These are phyloP conservation scores for Colletotrichum costaricense DNA, from an alignment of 2,329 filamentous ascomycete species.

Conservation along the genomic window DNA sequence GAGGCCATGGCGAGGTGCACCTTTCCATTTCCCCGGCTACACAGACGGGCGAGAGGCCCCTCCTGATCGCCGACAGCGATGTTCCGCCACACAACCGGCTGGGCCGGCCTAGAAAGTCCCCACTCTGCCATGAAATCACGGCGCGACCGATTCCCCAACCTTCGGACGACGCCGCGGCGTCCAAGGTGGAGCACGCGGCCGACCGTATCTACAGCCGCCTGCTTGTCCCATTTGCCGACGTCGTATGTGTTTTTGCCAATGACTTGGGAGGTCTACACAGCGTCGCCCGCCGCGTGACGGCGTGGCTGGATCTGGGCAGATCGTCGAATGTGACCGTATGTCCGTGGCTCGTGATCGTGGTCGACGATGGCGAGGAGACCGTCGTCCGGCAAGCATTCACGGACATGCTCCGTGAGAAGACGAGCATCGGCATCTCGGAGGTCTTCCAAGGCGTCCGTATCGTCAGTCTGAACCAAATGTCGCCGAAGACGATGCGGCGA, in stretches of 20 bases:
- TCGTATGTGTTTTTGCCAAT: not conserved
- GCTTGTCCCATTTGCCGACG: not conserved
- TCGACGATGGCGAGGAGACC: not conserved
- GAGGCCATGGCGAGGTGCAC: not conserved
- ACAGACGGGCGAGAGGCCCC: not conserved
- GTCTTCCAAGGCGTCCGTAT: not conserved
- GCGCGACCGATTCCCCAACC: not conserved
- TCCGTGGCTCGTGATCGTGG: not conserved
- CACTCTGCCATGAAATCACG: not conserved
- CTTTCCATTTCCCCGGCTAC: not conserved
- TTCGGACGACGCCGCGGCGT: not conserved
- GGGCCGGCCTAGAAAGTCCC: not conserved
- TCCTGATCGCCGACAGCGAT: not conserved
- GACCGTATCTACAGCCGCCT: not conserved
- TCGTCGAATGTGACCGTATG: not conserved
- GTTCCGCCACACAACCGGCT: not conserved
- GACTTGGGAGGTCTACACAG: not conserved
- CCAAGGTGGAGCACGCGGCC: not conserved
- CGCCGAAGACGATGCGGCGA: not conserved
- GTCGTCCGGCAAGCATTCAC: not conserved
- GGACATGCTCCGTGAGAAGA: not conserved
- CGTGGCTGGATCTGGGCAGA: not conserved
- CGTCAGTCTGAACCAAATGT: not conserved
- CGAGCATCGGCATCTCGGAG: not conserved
- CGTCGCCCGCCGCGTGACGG: not conserved